phyloP scores from a whole-genome alignment of 2,329 filamentous ascomycete genomes.

The Fusarium setosum region DNA sequence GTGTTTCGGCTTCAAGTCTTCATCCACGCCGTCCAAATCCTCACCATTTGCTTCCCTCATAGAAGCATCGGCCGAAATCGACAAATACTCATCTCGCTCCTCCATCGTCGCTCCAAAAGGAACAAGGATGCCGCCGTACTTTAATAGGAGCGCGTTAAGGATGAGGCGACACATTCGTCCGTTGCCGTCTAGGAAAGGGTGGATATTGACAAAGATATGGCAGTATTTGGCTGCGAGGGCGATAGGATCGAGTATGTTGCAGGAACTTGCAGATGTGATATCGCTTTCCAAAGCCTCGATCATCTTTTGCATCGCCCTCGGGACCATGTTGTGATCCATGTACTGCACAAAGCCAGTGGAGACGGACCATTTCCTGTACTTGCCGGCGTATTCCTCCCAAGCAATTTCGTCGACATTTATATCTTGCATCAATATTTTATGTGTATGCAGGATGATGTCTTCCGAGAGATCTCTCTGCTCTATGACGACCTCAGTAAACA shows the following conservation, averaged over 20 bases:
- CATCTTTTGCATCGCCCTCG: slow-evolving; percentile 40
- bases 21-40: not conserved
- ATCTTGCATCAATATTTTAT: slow-evolving; percentile 31
- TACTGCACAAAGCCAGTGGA: slow-evolving; percentile 6
- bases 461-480: slow-evolving; percentile 25
- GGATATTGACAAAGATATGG: slow-evolving; percentile 47
- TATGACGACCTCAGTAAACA: slow-evolving; percentile 20
- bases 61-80: not conserved
- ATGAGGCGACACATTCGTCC: slow-evolving; percentile 48
- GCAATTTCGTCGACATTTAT: slow-evolving; percentile 1
- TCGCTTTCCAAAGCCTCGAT: slow-evolving; percentile 35
- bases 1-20: not conserved
- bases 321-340: slow-evolving; percentile 19
- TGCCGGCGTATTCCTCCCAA: slow-evolving; percentile 22
- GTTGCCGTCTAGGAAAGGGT: slow-evolving; percentile 52
- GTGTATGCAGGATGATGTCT: slow-evolving; percentile 36
- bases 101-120: not conserved
- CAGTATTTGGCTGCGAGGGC: slow-evolving; percentile 43
- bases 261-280: slow-evolving; percentile 15
- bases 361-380: slow-evolving; percentile 39
- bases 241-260: slow-evolving; percentile 31
- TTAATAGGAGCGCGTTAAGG: slow-evolving; percentile 47
- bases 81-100: not conserved
- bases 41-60: not conserved
- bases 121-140: slow-evolving; percentile 16